These are phyloP conservation scores for Diphasiastrum complanatum DNA, from an alignment of 83 land plant genomes.

Conservation along the genomic window DNA sequence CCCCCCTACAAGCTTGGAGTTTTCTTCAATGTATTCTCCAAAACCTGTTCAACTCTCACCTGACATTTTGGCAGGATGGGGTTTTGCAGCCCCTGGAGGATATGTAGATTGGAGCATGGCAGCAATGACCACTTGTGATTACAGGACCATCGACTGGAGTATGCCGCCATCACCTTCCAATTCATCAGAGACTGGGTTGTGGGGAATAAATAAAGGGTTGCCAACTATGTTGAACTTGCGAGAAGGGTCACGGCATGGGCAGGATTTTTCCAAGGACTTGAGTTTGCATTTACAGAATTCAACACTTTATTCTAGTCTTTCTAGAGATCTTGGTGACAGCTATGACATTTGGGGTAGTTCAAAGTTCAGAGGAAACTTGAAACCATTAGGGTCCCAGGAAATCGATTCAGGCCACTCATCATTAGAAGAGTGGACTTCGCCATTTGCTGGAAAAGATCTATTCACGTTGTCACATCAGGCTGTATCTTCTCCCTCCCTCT, in stretches of 20 bases:
- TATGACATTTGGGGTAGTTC: slow-evolving; percentile 9
- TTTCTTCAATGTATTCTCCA: slow-evolving; percentile 27
- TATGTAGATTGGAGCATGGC: slow-evolving; percentile 59
- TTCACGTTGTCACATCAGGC: slow-evolving; percentile 49
- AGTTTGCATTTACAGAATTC: too few relatives aligned
- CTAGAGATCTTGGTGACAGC: slow-evolving; percentile 3
- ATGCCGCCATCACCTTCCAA: slow-evolving; percentile 33
- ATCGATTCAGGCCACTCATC: slow-evolving; percentile 25
- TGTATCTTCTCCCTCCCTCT: slow-evolving; percentile 53
- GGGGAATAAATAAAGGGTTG: slow-evolving; percentile 25
- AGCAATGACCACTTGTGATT: slow-evolving; percentile 42
- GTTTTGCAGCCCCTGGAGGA: slow-evolving; percentile 30
- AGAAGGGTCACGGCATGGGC: not conserved
- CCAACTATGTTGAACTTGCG: slow-evolving; percentile 12
- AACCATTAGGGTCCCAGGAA: slow-evolving; percentile 32
- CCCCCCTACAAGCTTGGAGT: slow-evolving; percentile 5
- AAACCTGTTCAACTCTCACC: slow-evolving; percentile 36
- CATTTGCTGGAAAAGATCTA: slow-evolving; percentile 67
- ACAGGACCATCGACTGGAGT: slow-evolving; percentile 73
- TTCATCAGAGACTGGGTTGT: slow-evolving; percentile 9
- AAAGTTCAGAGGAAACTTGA: slow-evolving; percentile 13
- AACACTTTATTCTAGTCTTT: too few relatives aligned
- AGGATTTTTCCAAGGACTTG: not conserved
- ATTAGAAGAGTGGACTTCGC: slow-evolving; percentile 64
- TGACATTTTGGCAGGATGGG: slow-evolving; percentile 56